Percentiles rank a stretch among this genome's conserved stretches.
Evolutionary conservation across 352 stramenopile species (phyloP).

Genomic region (Phytophthora syringae): DNA sequence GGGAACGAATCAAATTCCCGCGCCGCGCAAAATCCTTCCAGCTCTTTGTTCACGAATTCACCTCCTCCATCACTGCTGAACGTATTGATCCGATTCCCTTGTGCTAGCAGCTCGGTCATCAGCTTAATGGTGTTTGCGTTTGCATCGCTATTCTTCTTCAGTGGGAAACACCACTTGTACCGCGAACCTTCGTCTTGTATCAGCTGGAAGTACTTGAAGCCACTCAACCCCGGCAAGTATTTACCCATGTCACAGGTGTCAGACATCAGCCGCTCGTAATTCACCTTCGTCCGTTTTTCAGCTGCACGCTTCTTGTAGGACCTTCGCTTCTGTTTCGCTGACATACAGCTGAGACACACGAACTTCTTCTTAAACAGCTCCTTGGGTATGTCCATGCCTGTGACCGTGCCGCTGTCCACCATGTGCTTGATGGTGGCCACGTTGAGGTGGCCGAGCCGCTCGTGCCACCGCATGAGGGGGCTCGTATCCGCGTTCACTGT

Average conservation of each 20-base stretch:
- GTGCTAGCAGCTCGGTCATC: not conserved
- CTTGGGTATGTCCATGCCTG: conserved; percentile 1
- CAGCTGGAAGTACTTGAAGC: conserved; percentile 8
- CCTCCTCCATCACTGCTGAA: conserved; percentile 15
- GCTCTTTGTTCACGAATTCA: conserved; percentile 7
- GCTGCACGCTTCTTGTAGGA: conserved; percentile 3
- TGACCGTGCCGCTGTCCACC: not conserved
- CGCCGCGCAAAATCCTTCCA: too few relatives aligned
- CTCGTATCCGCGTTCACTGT: not conserved
- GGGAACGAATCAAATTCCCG: conserved; percentile 6
- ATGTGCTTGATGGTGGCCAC: conserved; percentile 1
- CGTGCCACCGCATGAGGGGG: conserved; percentile 4
- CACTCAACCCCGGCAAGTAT: not conserved
- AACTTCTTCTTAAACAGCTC: conserved; percentile 14
- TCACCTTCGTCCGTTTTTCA: conserved; percentile 6
- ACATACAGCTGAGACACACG: conserved; percentile 5
- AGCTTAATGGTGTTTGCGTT: conserved; percentile 6
- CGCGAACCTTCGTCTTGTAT: conserved; percentile 15
- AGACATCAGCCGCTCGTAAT: not conserved
- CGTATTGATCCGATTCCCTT: conserved; percentile 1
- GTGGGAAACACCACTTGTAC: conserved; percentile 9
- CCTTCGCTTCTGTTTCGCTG: conserved; percentile 9
- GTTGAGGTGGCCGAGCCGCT: not conserved
- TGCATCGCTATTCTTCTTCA: conserved; percentile 4
- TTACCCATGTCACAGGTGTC: conserved; percentile 8